Evolutionary conservation across 1,284 basidiomycete genomes (phyloP).

Genomic region (Austroboletus novae-zelandiae): DNA sequence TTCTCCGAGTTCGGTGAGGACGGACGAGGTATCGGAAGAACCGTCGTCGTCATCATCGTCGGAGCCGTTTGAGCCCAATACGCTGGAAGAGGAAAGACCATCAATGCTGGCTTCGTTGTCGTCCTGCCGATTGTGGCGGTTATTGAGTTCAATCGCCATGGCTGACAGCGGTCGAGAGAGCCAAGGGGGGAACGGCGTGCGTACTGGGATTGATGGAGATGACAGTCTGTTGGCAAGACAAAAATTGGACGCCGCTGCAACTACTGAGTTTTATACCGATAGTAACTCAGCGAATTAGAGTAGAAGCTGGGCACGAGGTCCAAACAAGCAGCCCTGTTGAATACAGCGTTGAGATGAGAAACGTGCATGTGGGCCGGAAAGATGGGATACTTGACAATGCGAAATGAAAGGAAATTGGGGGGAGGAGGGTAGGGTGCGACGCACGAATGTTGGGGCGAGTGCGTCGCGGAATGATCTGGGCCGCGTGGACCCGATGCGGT

Average conservation of each 20-base stretch:
- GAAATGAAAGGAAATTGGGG: constrained; percentile 12
- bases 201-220: constrained; percentile 27
- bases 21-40: constrained; percentile 43
- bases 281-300: constrained; percentile 40
- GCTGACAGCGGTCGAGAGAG: constrained; percentile 5
- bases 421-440: constrained; percentile 6
- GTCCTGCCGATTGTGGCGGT: constrained; percentile 25
- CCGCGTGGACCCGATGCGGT: constrained; percentile 25
- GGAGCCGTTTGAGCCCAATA: constrained; percentile 5
- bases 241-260: constrained; percentile 38
- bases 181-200: constrained; percentile 11
- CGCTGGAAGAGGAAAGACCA: constrained; percentile 9
- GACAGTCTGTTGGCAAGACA: constrained; percentile 37
- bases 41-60: constrained; percentile 31
- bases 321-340: constrained; percentile 35
- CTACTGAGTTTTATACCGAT: constrained; percentile 39
- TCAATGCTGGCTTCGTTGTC: constrained; percentile 17
- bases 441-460: constrained; percentile 5
- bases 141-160: constrained; percentile 31
- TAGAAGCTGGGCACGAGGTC: constrained; percentile 37
- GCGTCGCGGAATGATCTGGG: constrained; percentile 29
- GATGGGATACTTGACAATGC: constrained; percentile 13
- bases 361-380: constrained; percentile 9
- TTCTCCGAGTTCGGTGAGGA: constrained; percentile 39
- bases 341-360: constrained; percentile 26